A percentile compares a stretch with the other conserved stretches of the same genome.
These are phyloP conservation scores for Daldinia eschscholtzii DNA, from an alignment of 2,329 filamentous ascomycete genomes.

Conservation along the genomic window DNA sequence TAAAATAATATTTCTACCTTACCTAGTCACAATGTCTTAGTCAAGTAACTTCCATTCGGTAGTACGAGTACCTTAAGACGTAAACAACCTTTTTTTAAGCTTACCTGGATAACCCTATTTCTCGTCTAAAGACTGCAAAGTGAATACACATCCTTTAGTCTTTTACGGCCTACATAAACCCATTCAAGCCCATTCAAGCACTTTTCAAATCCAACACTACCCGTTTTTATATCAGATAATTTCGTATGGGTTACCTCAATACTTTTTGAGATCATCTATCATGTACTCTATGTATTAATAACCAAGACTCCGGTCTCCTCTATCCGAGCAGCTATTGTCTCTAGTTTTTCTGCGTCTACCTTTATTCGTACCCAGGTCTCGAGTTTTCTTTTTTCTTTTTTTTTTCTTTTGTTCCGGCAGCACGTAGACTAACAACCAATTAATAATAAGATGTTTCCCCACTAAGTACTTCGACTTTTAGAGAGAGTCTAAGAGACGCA, in stretches of 20 bases:
- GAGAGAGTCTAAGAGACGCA: background rate
- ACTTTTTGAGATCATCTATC: background rate
- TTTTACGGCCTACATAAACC: background rate
- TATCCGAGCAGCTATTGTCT: background rate
- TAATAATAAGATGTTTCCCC: conserved; percentile 1
- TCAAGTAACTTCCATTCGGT: background rate
- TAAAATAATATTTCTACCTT: no score
- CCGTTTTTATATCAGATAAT: background rate
- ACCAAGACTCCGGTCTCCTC: background rate
- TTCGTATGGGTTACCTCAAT: no score
- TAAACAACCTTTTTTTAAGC: conserved; percentile 3
- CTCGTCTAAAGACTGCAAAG: conserved; percentile 6
- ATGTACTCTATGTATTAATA: conserved; percentile 1
- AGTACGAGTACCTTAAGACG: background rate
- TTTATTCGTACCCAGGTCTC: conserved; percentile 1
- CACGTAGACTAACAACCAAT: background rate
- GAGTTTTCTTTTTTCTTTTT: background rate
- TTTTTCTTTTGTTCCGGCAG: background rate
- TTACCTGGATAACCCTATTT: conserved; percentile 9
- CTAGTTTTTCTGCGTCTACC: background rate
- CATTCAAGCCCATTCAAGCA: background rate
- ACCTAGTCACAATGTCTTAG: background rate
- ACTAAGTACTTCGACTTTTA: background rate
- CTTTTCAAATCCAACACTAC: background rate
- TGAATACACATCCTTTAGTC: background rate